Evolutionary conservation across 176 grass and related monocot species (phyloP), one percentile per base, ranked within the genome.

Genomic region (Eleusine indica): DNA sequence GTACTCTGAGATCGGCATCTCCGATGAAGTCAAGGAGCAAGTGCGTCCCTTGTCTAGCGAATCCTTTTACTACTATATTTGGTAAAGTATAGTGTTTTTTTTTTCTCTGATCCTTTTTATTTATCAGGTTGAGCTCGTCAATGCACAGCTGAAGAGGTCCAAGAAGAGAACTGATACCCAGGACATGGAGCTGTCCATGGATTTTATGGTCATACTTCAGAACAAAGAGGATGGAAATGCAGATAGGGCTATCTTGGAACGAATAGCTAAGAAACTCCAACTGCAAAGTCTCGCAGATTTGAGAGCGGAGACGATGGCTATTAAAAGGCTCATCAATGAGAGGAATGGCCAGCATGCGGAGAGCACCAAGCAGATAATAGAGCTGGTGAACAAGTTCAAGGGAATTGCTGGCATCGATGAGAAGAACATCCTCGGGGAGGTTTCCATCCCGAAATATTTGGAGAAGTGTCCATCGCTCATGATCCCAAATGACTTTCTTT

Each of bases 181-280:
- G 56, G 93, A 95, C 75, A 91, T 92, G 88, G 93, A 95, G 71
- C 88, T 95, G 3, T 83, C 88, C 1, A 95, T 92, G 90, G 93
- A 95, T 75, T 78, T 89, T 18, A 91, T 92, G 83, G 88, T 93
- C 29, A 71, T 90, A 14, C 77, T 93, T 9, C 66, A 92, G 63
- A 80, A 86, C 81, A 86, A 82, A 73, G 83, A 92, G 65, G 85
- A 90, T 25, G 48, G 76, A 1, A 86, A 87, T 28, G 85, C 88
- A 2, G 87, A 95, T 14, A 81, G 83, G 3, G 88, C 90, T 25
- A 84, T 93, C 54, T 47, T 95, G 0, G 86, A 93, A 80, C 81
- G 90, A 10, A 83, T 96, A 1, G 93, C 88, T 18, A 85, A 91
- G 42, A 93, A 86, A 17, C 73, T 96, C 2, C 83, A 93, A 71